Evolutionary conservation across 805 yeast genomes (phyloP), one percentile per base, ranked within the genome.

Genomic region (Pichia cabralensis): DNA sequence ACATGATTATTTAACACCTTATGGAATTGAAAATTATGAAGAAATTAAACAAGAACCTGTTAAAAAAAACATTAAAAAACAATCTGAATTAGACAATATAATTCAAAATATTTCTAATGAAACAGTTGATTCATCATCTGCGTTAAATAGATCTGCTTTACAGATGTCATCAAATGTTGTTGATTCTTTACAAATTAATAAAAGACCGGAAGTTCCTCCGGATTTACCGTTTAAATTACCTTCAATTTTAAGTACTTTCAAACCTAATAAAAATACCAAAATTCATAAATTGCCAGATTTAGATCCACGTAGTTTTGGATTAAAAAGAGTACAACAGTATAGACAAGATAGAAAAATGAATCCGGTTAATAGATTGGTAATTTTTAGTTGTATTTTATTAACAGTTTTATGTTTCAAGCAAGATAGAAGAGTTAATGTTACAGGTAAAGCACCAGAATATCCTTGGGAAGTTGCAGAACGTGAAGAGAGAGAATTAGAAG

Each of bases 151-250:
- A 14, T 35, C 38, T 2, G 45, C 45, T 20, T 30, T 37, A 12
- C 45, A 42, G 14, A 33, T 34, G 26, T 34, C 35, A 8, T 25
- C 16, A n/a, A 32, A 26, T 14, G 33, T 30, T 12, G n/a, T 37
- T 7, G 42, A 38, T 26, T 30, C 43, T 13, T 27, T 34, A 12
- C 39, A 39, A 13, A 16, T 45, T 20, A 39, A 41, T 28, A 34
- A 28, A 8, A 33, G 41, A 23, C 33, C 36, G 0, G 41, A 35
- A n/a, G 34, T 34, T 5, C 86, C 83, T 1, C 67, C 65, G 31
- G 85, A 79, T 51, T 58, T 78, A 36, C 80, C 83, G 2, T 77
- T 76, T 48, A 50, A 52, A 18, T 31, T 60, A 3, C 73, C 77
- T 3, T 53, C 62, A 10, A 41, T 49, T 20, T 36, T 55, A 23